Conservation (phyloP, 495 filamentous ascomycete species). For the Poronia punctata region DNA sequence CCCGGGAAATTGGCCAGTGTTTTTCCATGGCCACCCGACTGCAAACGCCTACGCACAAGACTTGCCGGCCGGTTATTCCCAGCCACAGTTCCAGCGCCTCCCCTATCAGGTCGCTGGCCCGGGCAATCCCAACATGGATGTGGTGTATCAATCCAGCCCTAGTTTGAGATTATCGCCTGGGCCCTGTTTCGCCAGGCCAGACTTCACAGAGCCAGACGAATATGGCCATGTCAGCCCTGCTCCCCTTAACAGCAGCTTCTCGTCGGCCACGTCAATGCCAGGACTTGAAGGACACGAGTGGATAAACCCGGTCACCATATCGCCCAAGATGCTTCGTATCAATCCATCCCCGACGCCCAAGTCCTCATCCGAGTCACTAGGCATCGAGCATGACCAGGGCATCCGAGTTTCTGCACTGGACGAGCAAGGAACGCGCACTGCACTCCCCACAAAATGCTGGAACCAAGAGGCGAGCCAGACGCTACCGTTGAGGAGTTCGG, state of each 20-base stretch:
- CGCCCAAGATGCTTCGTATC: constrained; percentile 31
- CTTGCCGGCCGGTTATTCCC: constrained; percentile 5
- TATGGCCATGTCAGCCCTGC: constrained; percentile 13
- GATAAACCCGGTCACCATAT: constrained; percentile 24
- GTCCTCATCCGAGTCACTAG: constrained; percentile 29
- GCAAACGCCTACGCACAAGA: constrained; percentile 20
- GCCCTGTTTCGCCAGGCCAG: constrained; percentile 6
- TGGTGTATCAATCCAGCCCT: constrained; percentile 1
- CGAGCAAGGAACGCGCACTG: constrained; percentile 8
- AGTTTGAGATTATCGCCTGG: constrained; percentile 6
- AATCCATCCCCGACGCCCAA: constrained; percentile 25
- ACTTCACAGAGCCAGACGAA: constrained; percentile 17
- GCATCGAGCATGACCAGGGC: constrained; percentile 14
- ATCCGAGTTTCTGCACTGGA: constrained; percentile 10
- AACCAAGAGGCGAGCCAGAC: constrained; percentile 5
- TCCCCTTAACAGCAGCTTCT: constrained; percentile 17
- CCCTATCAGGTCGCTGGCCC: neutral
- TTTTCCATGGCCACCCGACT: constrained; percentile 16
- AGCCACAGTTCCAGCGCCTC: constrained; percentile 7
- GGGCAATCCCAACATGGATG: neutral
- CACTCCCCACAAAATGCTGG: constrained; percentile 7
- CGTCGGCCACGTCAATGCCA: too few species aligned
- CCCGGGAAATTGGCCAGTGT: constrained; percentile 21
- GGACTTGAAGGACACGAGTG: constrained; percentile 13
- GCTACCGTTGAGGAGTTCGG: constrained; percentile 6